A percentile compares a stretch with the other conserved stretches of the same genome.
Conservation (phyloP, 208 protist species). For the Leptomonas pyrrhocoris region DNA sequence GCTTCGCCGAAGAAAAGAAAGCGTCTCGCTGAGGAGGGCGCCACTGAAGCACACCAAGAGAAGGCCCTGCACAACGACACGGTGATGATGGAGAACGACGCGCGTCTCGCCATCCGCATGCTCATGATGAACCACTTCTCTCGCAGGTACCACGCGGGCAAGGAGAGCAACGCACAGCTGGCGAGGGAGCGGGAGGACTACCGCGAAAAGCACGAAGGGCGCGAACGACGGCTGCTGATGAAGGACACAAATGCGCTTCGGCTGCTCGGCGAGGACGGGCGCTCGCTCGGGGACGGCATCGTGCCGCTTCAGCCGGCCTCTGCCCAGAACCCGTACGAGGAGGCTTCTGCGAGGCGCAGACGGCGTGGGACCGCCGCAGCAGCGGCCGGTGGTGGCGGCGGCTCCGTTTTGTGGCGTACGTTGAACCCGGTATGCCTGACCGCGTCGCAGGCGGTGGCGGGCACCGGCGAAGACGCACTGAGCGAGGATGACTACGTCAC, state of each 20-base stretch:
- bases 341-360: neutral
- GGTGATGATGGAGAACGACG: constrained; percentile 64
- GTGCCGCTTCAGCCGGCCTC: constrained; percentile 42
- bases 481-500: constrained; percentile 27
- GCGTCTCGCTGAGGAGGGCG: no score
- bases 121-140: constrained; percentile 73
- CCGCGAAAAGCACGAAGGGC: constrained; percentile 37
- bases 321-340: neutral
- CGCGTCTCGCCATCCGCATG: constrained; percentile 72
- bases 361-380: neutral
- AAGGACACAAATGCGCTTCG: constrained; percentile 71
- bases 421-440: constrained; percentile 35
- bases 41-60: neutral
- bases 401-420: constrained; percentile 22
- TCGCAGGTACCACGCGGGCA: constrained; percentile 26
- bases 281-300: constrained; percentile 64
- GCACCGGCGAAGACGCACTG: constrained; percentile 4
- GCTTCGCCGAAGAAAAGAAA: no score
- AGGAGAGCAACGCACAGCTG: constrained; percentile 38
- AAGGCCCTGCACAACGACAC: neutral
- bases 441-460: constrained; percentile 24
- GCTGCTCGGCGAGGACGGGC: constrained; percentile 51
- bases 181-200: constrained; percentile 43
- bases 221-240: constrained; percentile 54
- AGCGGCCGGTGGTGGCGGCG: neutral